Evolutionary conservation across 129 eudicot species (phyloP).

Genomic region (Tagetes erecta): DNA sequence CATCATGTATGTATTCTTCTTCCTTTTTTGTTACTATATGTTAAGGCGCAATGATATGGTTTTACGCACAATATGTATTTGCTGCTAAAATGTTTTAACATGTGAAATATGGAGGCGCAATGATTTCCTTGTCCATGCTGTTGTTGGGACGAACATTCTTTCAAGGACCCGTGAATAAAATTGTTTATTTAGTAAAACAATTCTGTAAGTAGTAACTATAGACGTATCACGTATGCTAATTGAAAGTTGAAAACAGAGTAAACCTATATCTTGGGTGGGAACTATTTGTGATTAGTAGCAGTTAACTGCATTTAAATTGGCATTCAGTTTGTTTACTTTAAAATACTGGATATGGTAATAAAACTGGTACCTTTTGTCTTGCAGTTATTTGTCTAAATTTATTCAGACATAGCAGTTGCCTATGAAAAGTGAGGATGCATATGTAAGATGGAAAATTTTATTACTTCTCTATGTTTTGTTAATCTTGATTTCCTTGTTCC

Average conservation of each 20-base stretch:
- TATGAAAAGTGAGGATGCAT: constrained; percentile 31
- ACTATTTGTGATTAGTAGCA: not conserved
- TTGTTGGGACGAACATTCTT: not conserved
- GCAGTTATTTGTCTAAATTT: constrained; percentile 35
- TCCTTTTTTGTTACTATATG: not conserved
- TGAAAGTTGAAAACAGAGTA: constrained; percentile 18
- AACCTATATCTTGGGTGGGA: not conserved
- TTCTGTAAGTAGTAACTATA: not conserved
- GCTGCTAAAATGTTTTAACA: not conserved
- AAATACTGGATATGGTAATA: constrained; percentile 2
- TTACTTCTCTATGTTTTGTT: not conserved
- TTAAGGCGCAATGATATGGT: not conserved
- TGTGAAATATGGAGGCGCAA: not conserved
- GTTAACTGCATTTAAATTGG: not conserved
- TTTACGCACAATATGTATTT: not conserved
- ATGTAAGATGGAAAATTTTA: constrained; percentile 26
- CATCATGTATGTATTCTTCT: not conserved
- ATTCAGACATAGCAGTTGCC: constrained; percentile 22
- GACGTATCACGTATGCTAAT: not conserved
- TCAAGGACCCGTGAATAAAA: not conserved
- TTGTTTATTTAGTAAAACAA: constrained; percentile 4
- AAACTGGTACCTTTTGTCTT: constrained; percentile 9
- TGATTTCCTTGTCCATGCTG: no score
- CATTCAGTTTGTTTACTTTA: not conserved
- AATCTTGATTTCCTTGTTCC: not conserved